Evolutionary conservation across 345 rosid genomes (phyloP), one percentile per base, ranked within the genome.

Genomic region (Citrus mangshanensis): DNA sequence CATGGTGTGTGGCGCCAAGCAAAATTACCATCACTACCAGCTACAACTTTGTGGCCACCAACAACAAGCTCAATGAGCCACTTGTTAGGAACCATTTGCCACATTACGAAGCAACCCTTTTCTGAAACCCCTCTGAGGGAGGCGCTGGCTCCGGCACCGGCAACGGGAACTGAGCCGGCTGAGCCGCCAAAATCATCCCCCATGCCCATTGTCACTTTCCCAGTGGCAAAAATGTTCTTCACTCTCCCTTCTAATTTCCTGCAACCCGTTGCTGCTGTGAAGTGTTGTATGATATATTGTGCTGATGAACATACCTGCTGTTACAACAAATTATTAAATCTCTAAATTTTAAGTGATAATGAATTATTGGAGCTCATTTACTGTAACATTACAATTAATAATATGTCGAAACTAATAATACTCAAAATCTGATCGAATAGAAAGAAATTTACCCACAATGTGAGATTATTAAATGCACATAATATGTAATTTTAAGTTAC

Each of bases 1-100:
- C 99, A 95, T 0, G 98, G 99, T 2, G 99, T 95, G 77, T 92
- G 93, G 18, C 98, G 96, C 99, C 99, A 96, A 76, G 94, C 95
- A 38, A 90, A 81, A 71, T 79, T 84, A 81, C 98, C 98, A 75
- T 96, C 91, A 74, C 99, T 89, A 24, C 98, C 97, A 21, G 99
- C 98, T 32, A 91, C 81, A 65, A 94, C 90, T 88, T 94, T 94
- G 58, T 90, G 92, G 8, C 94, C 97, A 3, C 85, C 91, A 28
- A 90, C 85, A 19, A 92, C 98, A 1, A 96, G 89, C 83, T 96
- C 98, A 49, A 96, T 86, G 22, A 94, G 89, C 99, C 98, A 96
- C 80, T 88, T 94, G 74, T 94, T 84, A 7, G 99, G 99, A 69
- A 87, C 62, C 99, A 96, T 94, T 89, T 94, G 98, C 99, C 99